Base-by-base conservation (phyloP, 441 rosid genomes). In the Brassica balearica region DNA sequence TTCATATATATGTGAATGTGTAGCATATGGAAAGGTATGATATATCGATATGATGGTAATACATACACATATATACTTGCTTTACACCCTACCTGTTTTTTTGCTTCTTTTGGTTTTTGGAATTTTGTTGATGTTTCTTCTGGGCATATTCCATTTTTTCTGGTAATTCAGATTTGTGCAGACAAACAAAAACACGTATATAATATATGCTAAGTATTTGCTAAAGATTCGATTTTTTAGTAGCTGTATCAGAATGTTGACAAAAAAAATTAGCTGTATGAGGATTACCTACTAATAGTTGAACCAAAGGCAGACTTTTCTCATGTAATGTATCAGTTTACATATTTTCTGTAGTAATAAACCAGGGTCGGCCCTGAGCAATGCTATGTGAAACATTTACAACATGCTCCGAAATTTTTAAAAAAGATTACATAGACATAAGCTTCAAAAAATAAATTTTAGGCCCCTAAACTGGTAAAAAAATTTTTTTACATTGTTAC, bases 11-110 rank as follows among this genome's bases (percentile, higher is more conserved):
- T 70, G 6, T 61, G 25, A 9, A 53, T 70, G 66, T 64, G 56
- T 76, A 46, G 29, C 29, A 46, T 19, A 38, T 71, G 46, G 51
- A 53, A 32, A 53, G 60, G 65, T 11, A 55, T 69, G 61, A 68
- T 73, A 53, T 62, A 38, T 8, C 34, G 58, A 32, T 15, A 68
- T 74, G 60, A 74, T 74, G 60, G 4, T 14, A 51, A 36, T 20
- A 75, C 19, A 62, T 10, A 64, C 4, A 74, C 15, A 69, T 72
- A 68, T 71, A 29, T 38, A 58, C 58, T 12, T 55, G 58, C 76
- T 70, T 80, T 69, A 65, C 72, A 20, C 76, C 79, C 82, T 74
- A 79, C 82, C 68, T 74, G 67, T 74, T 55, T 72, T 53, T 38
- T 61, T 72, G 70, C 56, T 12, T 63, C 51, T 41, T 80, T 74